A percentile compares a stretch with the other conserved stretches of the same genome.
Evolutionary conservation across 805 yeast species (phyloP).

Genomic region (Suhomyces vadensis): DNA sequence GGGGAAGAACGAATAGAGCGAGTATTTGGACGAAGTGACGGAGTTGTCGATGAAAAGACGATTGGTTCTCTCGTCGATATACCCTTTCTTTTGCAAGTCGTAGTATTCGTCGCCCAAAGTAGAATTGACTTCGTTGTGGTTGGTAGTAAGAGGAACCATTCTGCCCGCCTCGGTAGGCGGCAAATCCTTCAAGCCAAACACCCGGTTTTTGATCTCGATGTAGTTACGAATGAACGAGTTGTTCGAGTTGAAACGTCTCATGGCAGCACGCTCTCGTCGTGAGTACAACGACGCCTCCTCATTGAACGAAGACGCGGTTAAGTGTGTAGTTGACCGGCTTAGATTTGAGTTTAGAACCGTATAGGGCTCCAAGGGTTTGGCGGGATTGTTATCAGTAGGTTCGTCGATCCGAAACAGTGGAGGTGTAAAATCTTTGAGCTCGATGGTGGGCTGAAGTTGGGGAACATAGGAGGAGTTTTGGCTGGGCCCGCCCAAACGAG

Average conservation of each 20-base stretch:
- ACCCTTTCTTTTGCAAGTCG: slow-evolving; percentile 22
- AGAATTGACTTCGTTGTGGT: slow-evolving; percentile 34
- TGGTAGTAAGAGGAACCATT: slow-evolving; percentile 62
- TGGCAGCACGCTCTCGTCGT: slow-evolving; percentile 16
- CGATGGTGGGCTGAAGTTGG: slow-evolving; percentile 11
- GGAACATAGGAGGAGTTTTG: slow-evolving; percentile 7
- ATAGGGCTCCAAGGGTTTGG: slow-evolving; percentile 13
- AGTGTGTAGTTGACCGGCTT: slow-evolving; percentile 25
- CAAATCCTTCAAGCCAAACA: slow-evolving; percentile 48
- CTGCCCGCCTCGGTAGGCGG: slow-evolving; percentile 71
- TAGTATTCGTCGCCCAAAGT: slow-evolving; percentile 32
- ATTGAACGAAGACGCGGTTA: slow-evolving; percentile 16
- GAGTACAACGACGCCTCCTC: slow-evolving; percentile 22
- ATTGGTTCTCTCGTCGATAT: slow-evolving; percentile 70
- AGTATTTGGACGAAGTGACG: slow-evolving; percentile 86
- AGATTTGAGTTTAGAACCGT: slow-evolving; percentile 11
- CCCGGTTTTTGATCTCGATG: slow-evolving; percentile 28
- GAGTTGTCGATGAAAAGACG: slow-evolving; percentile 63
- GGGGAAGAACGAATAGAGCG: slow-evolving; percentile 78
- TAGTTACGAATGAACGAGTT: slow-evolving; percentile 16
- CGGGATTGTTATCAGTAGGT: slow-evolving; percentile 1
- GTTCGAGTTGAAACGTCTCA: slow-evolving; percentile 14
- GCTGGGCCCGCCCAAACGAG: too few species aligned
- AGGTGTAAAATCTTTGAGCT: slow-evolving; percentile 12
- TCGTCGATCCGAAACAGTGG: slow-evolving; percentile 26